Evolutionary conservation across 177 flowering plant species (phyloP).

Genomic region (Vitis hybrid): DNA sequence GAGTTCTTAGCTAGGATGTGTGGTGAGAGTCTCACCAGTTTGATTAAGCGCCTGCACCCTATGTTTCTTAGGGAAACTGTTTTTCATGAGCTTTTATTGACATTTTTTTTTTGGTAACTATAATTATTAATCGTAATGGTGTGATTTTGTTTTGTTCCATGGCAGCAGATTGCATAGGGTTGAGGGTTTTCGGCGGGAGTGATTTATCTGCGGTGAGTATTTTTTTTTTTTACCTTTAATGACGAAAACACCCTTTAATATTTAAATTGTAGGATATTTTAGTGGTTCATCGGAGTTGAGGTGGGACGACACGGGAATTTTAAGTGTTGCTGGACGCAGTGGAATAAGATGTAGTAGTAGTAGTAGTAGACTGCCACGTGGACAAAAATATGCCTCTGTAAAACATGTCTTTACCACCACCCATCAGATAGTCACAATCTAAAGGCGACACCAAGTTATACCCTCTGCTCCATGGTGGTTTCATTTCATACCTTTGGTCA

Average conservation of each 20-base stretch:
- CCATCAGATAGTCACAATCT: too few species aligned
- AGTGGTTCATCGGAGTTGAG: neutral
- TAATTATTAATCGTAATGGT: too few species aligned
- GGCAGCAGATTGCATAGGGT: slow-evolving; percentile 46
- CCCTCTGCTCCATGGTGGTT: too few species aligned
- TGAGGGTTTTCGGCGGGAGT: slow-evolving; percentile 45
- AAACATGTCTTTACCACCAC: too few species aligned
- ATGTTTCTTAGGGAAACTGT: neutral
- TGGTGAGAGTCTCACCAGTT: too few species aligned
- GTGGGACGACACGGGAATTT: neutral
- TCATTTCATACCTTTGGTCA: too few species aligned
- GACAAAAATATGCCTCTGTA: too few species aligned
- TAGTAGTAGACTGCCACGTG: too few species aligned
- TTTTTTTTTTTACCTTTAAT: neutral
- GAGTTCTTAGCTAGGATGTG: too few species aligned
- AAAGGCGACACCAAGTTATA: too few species aligned
- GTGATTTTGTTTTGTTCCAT: neutral
- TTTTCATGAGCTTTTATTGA: neutral
- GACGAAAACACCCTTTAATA: slow-evolving; percentile 17
- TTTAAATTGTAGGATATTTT: neutral
- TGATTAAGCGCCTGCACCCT: neutral
- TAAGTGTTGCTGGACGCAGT: too few species aligned
- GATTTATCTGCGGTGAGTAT: slow-evolving; percentile 44
- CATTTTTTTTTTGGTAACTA: neutral
- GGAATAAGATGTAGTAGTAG: too few species aligned